Percentiles rank a stretch among this genome's conserved stretches.
phyloP scores from a whole-genome alignment of 169 alveolate genomes.

The Plasmodium inui region DNA sequence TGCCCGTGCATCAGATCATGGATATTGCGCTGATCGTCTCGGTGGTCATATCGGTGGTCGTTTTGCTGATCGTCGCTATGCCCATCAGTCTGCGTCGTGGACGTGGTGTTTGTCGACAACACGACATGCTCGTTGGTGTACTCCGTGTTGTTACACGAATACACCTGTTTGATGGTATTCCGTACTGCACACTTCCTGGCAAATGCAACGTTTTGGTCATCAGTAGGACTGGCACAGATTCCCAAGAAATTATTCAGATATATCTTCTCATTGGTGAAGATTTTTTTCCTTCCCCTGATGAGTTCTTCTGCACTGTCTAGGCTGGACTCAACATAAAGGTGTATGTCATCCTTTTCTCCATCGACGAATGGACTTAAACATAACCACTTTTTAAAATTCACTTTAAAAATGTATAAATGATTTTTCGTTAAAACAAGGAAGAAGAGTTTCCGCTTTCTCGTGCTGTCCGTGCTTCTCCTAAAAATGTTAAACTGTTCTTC shows the following conservation, averaged over 20 bases:
- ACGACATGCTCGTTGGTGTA: slow-evolving; percentile 57
- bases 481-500: slow-evolving; percentile 44
- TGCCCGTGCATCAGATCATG: not conserved
- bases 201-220: slow-evolving; percentile 19
- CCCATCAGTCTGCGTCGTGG: not conserved
- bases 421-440: slow-evolving; percentile 67
- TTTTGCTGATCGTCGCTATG: not conserved
- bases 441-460: slow-evolving; percentile 32
- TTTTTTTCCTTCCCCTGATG: not conserved
- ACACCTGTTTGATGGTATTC: slow-evolving; percentile 24
- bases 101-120: not conserved
- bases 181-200: slow-evolving; percentile 69
- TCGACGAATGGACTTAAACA: slow-evolving; percentile 70
- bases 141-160: slow-evolving; percentile 28
- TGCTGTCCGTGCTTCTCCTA: slow-evolving; percentile 5
- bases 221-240: not conserved
- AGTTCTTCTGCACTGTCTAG: slow-evolving; percentile 34
- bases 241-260: slow-evolving; percentile 65
- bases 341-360: slow-evolving; percentile 70
- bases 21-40: too few relatives aligned
- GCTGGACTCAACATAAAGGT: slow-evolving; percentile 57
- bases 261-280: slow-evolving; percentile 48
- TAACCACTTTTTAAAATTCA: slow-evolving; percentile 58
- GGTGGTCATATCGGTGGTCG: not conserved
- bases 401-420: slow-evolving; percentile 66